phyloP scores from a whole-genome alignment of 163 green algal genomes.

The Trebouxiophyceae sp. region DNA sequence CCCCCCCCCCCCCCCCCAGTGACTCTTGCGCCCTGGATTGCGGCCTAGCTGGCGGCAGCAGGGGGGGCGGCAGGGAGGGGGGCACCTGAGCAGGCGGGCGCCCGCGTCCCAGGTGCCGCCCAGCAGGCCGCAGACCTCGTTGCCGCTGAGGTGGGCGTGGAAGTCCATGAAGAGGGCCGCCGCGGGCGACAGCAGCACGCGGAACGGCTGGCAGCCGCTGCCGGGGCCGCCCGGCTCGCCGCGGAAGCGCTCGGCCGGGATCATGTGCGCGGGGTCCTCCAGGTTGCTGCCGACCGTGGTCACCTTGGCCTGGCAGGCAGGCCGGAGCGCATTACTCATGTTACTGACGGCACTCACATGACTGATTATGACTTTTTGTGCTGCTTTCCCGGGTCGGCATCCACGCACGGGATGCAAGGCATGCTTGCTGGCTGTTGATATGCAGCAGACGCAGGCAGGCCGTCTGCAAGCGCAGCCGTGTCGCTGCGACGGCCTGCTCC shows the following conservation, averaged over 20 bases:
- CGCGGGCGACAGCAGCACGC: slow-evolving; percentile 22
- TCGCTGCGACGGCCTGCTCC: too few species aligned
- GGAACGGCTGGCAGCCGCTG: slow-evolving; percentile 51
- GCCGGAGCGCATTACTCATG: too few species aligned
- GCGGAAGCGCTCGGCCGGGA: slow-evolving; percentile 16
- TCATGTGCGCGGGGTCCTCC: slow-evolving; percentile 14
- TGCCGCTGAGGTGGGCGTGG: slow-evolving; percentile 58
- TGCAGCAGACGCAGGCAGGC: too few species aligned
- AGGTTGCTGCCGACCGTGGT: slow-evolving; percentile 10
- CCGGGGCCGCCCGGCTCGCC: slow-evolving; percentile 6
- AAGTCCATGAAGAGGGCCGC: slow-evolving; percentile 55
- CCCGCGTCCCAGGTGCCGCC: slow-evolving; percentile 40
- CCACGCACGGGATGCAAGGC: too few species aligned
- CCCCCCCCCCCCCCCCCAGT: neutral
- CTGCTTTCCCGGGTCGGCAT: too few species aligned
- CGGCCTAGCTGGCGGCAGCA: neutral
- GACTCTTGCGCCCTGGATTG: neutral
- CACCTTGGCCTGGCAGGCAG: too few species aligned
- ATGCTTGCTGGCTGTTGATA: too few species aligned
- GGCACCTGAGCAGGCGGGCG: slow-evolving; percentile 20
- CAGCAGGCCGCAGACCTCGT: slow-evolving; percentile 69
- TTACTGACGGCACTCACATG: too few species aligned
- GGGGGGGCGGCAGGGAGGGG: neutral
- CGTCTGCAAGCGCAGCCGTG: too few species aligned
- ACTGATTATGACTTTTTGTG: too few species aligned